A percentile compares a stretch with the other conserved stretches of the same genome.
phyloP scores from a whole-genome alignment of 495 filamentous ascomycete genomes.

The Coniosporium apollinis region DNA sequence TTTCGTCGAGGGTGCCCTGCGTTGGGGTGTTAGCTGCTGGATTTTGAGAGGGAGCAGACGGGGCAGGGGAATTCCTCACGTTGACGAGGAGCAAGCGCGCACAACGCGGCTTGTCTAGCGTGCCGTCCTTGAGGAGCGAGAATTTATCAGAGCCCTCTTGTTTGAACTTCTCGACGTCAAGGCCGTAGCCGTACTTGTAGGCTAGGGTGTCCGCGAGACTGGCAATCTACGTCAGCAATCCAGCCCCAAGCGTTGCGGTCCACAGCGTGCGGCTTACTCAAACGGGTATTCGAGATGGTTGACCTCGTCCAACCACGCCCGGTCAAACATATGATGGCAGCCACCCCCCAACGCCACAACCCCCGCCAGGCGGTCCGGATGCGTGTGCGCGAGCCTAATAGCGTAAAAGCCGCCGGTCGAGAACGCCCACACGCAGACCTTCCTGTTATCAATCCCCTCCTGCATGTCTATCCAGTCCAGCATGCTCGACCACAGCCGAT shows the following conservation, averaged over 20 bases:
- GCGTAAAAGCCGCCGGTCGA: constrained; percentile 67
- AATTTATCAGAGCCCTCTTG: constrained; percentile 48
- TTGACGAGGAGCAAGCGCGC: constrained; percentile 52
- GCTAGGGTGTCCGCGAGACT: constrained; percentile 46
- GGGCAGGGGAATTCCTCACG: too few species aligned
- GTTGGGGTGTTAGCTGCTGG: constrained; percentile 7
- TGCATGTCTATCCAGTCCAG: constrained; percentile 47
- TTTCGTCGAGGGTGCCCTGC: constrained; percentile 49
- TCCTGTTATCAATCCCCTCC: constrained; percentile 41
- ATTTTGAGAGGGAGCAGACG: constrained; percentile 8
- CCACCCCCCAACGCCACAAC: constrained; percentile 58
- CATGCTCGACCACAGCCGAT: constrained; percentile 44
- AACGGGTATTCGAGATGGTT: constrained; percentile 72
- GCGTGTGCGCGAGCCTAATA: constrained; percentile 55
- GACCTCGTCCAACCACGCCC: constrained; percentile 45
- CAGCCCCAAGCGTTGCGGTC: too few species aligned
- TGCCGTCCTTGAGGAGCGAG: constrained; percentile 53
- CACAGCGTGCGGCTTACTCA: too few species aligned
- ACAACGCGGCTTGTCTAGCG: constrained; percentile 40
- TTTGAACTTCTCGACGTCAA: constrained; percentile 40
- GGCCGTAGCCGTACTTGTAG: constrained; percentile 51
- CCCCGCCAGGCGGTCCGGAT: constrained; percentile 39
- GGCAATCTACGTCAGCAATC: too few species aligned
- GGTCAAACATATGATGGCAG: constrained; percentile 49
- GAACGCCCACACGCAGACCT: constrained; percentile 54